A percentile compares a stretch with the other conserved stretches of the same genome.
phyloP scores from a whole-genome alignment of 768 basidiomycete species.

The Mycena chlorophos region DNA sequence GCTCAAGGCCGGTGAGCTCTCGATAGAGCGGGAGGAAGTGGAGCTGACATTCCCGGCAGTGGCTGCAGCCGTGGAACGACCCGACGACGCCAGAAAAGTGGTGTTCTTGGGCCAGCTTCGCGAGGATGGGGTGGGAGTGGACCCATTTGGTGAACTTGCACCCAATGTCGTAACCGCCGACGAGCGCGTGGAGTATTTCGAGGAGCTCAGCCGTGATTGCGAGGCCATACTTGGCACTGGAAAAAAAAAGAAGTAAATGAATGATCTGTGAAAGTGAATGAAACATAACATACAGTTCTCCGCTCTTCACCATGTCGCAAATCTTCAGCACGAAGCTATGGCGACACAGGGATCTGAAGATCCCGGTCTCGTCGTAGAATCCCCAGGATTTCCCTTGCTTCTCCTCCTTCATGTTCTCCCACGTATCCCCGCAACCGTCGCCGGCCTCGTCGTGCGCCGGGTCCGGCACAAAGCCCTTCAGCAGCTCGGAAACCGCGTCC shows the following conservation, averaged over 20 bases:
- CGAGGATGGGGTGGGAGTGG: neutral
- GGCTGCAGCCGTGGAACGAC: neutral
- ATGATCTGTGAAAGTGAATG: neutral
- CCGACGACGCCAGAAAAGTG: neutral
- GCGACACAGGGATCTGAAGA: constrained; percentile 36
- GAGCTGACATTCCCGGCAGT: neutral
- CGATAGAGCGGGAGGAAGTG: neutral
- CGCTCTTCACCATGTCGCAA: constrained; percentile 34
- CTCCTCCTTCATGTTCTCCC: neutral
- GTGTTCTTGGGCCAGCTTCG: neutral
- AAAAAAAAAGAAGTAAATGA: neutral
- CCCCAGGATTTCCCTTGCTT: neutral
- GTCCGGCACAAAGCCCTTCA: neutral
- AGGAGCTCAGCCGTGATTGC: constrained; percentile 4
- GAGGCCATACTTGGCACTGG: constrained; percentile 15
- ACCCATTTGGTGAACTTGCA: constrained; percentile 15
- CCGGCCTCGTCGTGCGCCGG: constrained; percentile 31
- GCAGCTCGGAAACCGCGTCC: constrained; percentile 5
- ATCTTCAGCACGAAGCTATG: constrained; percentile 34
- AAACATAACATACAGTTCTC: constrained; percentile 34
- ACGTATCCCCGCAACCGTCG: constrained; percentile 31
- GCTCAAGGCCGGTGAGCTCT: constrained; percentile 5
- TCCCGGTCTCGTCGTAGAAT: constrained; percentile 35
- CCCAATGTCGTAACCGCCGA: constrained; percentile 14
- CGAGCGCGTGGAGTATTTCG: neutral